Conservation (phyloP, 2,329 filamentous ascomycete genomes). For the Microdochium nivale region DNA sequence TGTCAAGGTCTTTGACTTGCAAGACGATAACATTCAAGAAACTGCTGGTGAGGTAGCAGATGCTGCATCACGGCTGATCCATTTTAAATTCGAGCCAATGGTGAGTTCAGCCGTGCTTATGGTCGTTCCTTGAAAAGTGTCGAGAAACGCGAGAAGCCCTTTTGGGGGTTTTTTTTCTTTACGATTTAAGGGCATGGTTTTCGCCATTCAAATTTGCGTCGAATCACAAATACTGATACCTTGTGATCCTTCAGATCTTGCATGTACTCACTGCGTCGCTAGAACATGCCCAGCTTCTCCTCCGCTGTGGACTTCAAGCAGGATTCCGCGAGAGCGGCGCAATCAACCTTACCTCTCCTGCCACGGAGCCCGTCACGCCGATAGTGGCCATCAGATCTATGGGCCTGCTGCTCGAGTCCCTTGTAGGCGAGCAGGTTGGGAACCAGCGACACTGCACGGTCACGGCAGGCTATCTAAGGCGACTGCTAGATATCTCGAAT, state of each 20-base stretch:
- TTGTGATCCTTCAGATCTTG: conserved; percentile 56
- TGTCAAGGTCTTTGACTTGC: conserved; percentile 19
- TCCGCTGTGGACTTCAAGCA: conserved; percentile 67
- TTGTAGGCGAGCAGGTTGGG: conserved; percentile 54
- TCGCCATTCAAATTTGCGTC: no score
- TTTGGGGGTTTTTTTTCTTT: no score
- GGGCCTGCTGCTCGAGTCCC: conserved; percentile 71
- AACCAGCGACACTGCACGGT: conserved; percentile 41
- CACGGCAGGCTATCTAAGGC: conserved; percentile 55
- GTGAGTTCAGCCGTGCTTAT: conserved; percentile 45
- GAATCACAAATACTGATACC: no score
- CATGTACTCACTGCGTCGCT: conserved; percentile 75
- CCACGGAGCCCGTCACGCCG: conserved; percentile 38
- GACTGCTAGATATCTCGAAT: conserved; percentile 62
- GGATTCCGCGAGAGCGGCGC: conserved; percentile 90
- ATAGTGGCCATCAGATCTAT: conserved; percentile 82
- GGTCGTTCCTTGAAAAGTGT: no score
- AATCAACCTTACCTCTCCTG: conserved; percentile 46
- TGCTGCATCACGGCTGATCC: conserved; percentile 46
- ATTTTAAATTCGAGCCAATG: conserved; percentile 94
- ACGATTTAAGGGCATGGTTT: no score
- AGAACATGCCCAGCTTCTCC: conserved; percentile 63
- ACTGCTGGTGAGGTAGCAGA: conserved; percentile 9
- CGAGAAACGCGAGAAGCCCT: no score
- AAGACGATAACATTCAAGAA: conserved; percentile 11